These are phyloP conservation scores for Sugiyamaella lignohabitans DNA, from an alignment of 805 yeast species.

Conservation along the genomic window DNA sequence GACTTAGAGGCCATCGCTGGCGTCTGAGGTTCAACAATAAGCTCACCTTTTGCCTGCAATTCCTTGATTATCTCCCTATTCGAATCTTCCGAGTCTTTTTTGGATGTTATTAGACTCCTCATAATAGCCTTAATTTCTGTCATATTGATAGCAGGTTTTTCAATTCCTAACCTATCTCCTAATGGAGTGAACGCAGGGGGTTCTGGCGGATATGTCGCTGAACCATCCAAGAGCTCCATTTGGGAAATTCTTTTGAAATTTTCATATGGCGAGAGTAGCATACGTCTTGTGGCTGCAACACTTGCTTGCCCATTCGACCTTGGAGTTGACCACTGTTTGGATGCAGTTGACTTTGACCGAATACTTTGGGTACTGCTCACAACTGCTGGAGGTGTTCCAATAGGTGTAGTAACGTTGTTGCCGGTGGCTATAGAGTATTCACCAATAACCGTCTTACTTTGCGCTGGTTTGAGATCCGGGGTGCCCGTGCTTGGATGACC, in stretches of 20 bases:
- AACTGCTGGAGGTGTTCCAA: too few relatives aligned
- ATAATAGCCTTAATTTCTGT: conserved; percentile 12
- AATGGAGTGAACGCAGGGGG: neutral
- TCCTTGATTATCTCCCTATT: conserved; percentile 5
- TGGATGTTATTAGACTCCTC: conserved; percentile 13
- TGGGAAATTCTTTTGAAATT: conserved; percentile 10
- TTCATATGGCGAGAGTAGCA: conserved; percentile 13
- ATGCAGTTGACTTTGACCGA: conserved; percentile 17
- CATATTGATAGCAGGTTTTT: conserved; percentile 1
- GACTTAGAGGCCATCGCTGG: conserved; percentile 21
- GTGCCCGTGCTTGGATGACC: neutral
- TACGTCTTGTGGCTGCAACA: conserved; percentile 18
- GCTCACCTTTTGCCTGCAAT: conserved; percentile 7
- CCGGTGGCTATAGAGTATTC: neutral
- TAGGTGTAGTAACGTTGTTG: neutral
- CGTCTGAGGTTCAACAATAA: conserved; percentile 14
- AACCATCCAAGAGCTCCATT: neutral
- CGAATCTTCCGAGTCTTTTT: conserved; percentile 9
- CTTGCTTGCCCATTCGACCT: conserved; percentile 6
- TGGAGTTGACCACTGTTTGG: conserved; percentile 10
- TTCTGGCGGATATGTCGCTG: neutral
- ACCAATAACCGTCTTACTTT: neutral
- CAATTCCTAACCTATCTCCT: neutral
- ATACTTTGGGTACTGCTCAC: too few relatives aligned
- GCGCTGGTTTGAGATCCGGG: neutral